Base-by-base conservation (phyloP, 768 basidiomycete genomes). In the Suillus sp. region DNA sequence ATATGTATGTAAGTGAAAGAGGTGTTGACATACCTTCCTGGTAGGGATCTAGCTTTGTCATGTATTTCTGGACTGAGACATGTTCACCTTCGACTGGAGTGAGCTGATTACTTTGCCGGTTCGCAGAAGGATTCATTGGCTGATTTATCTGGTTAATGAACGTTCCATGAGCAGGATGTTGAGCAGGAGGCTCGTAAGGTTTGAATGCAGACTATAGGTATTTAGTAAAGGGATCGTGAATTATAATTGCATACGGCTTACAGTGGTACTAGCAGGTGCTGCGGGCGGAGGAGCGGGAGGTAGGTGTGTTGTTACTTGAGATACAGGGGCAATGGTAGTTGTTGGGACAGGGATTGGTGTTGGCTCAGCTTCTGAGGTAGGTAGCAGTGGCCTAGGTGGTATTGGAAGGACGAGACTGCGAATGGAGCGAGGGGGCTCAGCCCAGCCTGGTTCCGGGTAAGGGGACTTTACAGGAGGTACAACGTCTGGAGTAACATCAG, bases 1-100 rank as follows among this genome's bases (percentile, higher is more conserved):
- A 42, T 30, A 20, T 22, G 20, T 40, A 14, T 48, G 11, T 2
- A 5, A 50, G 54, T 16, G 2, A 11, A 22, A 40, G 4, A 7
- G 50, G 18, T 3, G 13, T 6, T 45, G 4, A 7, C 54, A 55
- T 20, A 66, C 74, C 74, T 22, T 73, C 30, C 42, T 74, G 72
- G 6, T 74, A 75, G 0, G 73, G 73, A 57, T 75, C 74, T 3
- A 72, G 42, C 47, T 74, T 74, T 50, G 65, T 74, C 40, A 72
- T 25, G 20, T 69, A 64, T 48, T 70, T 75, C 11, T 34, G 27
- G n/a, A 7, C 38, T 7, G 59, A 10, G 3, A 27, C 10, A 20
- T 27, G 18, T 27, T 40, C 11, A 6, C 56, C 38, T 30, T 62
- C 22, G n/a, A 18, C 37, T 20, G 63, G 47, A 38, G 34, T 34